phyloP scores from a whole-genome alignment of 2,329 filamentous ascomycete genomes.

The Clonostachys rhizophaga region DNA sequence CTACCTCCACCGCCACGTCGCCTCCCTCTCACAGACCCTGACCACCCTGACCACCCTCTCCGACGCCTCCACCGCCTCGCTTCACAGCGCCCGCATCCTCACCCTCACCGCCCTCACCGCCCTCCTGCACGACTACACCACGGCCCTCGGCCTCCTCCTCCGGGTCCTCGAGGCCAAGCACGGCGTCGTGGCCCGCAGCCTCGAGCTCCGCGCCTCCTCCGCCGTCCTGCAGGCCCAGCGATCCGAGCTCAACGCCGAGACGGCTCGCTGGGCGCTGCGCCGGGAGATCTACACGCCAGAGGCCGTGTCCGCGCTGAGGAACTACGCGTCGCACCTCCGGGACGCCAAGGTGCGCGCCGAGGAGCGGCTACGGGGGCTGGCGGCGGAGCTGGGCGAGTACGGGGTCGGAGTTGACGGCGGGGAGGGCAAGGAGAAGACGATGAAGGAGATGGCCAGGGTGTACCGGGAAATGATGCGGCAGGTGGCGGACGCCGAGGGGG shows the following conservation, averaged over 20 bases:
- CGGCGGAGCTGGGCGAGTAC: conserved; percentile 41
- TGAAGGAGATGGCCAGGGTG: conserved; percentile 48
- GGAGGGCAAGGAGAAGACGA: conserved; percentile 37
- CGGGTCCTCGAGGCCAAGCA: conserved; percentile 50
- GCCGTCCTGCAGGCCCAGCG: conserved; percentile 35
- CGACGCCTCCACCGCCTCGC: conserved; percentile 15
- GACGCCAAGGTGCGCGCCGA: conserved; percentile 39
- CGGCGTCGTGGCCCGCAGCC: conserved; percentile 41
- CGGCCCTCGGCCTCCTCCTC: conserved; percentile 35
- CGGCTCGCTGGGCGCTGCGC: conserved; percentile 23
- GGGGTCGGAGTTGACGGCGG: conserved; percentile 33
- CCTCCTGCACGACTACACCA: conserved; percentile 33
- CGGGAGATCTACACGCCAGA: conserved; percentile 40
- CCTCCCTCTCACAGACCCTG: conserved; percentile 36
- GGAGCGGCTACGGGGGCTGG: conserved; percentile 33
- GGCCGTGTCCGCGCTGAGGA: conserved; percentile 31
- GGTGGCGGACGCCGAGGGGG: conserved; percentile 42
- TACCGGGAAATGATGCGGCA: conserved; percentile 44
- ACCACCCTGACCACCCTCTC: conserved; percentile 26
- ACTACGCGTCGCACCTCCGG: conserved; percentile 42
- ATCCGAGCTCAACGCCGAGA: conserved; percentile 29
- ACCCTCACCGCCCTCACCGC: conserved; percentile 26
- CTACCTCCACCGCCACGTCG: conserved; percentile 53
- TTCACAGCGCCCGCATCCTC: conserved; percentile 31
- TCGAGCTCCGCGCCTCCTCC: conserved; percentile 44